Base-by-base conservation (phyloP, 2,329 filamentous ascomycete genomes). In the Elsinoe arachidis region DNA sequence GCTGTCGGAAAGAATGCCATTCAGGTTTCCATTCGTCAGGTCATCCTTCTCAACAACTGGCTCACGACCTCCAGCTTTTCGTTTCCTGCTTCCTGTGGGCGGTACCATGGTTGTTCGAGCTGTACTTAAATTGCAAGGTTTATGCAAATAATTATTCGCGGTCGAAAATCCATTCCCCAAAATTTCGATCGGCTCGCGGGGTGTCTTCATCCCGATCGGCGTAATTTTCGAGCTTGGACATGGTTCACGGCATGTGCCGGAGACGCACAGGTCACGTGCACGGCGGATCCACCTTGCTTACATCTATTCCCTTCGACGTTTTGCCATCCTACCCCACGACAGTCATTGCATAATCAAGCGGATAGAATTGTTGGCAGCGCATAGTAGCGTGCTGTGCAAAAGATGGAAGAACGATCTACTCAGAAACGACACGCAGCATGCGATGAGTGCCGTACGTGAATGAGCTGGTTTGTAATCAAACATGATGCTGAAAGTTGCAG, bases 361-460 rank as follows among this genome's bases (percentile, higher is more conserved):
- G 10, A 14, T 3, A 9, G 9, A 10, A 23, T 10, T n/a, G 41
- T 9, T 10, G 12, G 41, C 7, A 11, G 41, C 21, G 41, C 14
- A 23, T 4, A 23, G 15, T 5, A 9, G 5, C 21, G 15, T 3
- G 2, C 17, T 2, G 6, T 11, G 17, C n/a, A 21, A 11, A 23
- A 2, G 30, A 53, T 39, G 33, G 49, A 53, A 19, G 14, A 14
- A 15, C 26, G 23, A 15, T 17, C 11, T 2, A 39, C 15, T 19
- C 26, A 53, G 30, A 70, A 69, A 59, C 61, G 59, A 52, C 68
- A 70, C 55, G 66, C 70, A 38, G 72, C 73, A 19, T 74, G 73
- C 61, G 73, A 75, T 53, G 71, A 72, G 58, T 74, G 73, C 63
- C 66, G 72, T 70, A 68, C 53, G 70, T 58, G 7, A 33, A 10